A percentile compares a stretch with the other conserved stretches of the same genome.
Evolutionary conservation across 352 stramenopile species (phyloP).

Genomic region (Peronospora destructor): DNA sequence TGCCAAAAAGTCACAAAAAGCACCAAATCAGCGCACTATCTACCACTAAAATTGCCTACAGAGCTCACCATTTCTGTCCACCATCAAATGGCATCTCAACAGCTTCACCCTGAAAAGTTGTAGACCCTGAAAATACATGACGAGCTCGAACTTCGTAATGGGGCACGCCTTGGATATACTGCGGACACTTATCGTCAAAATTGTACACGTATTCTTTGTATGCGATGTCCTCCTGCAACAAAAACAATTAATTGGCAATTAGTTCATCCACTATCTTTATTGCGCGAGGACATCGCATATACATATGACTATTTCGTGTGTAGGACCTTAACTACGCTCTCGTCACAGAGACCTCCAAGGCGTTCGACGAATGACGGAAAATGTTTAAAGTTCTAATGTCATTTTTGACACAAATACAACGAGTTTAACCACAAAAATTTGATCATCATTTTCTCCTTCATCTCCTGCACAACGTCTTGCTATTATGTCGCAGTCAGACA

Average conservation of each 20-base stretch:
- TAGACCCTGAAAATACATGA: constrained; percentile 76
- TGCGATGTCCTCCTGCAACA: constrained; percentile 64
- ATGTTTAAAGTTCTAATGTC: constrained; percentile 66
- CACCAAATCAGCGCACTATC: constrained; percentile 2
- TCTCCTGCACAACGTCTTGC: not conserved
- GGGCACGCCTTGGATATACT: constrained; percentile 80
- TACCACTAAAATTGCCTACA: not conserved
- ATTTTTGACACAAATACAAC: not conserved
- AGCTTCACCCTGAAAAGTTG: constrained; percentile 70
- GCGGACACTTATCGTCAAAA: constrained; percentile 81
- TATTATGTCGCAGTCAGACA: constrained; percentile 5
- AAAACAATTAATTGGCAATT: not conserved
- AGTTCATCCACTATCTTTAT: too few species aligned
- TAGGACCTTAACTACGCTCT: constrained; percentile 71
- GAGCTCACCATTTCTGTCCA: constrained; percentile 68
- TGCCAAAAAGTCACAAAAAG: constrained; percentile 14
- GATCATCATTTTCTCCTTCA: not conserved
- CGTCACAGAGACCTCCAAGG: constrained; percentile 62
- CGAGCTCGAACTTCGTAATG: constrained; percentile 78
- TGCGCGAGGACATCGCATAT: too few species aligned
- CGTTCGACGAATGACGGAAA: constrained; percentile 79
- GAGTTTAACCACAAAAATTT: not conserved
- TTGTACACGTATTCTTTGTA: constrained; percentile 89
- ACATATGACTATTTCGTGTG: not conserved
- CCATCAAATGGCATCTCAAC: constrained; percentile 71